Evolutionary conservation across 169 alveolate genomes (phyloP).

Genomic region (Eimeria tenella): DNA sequence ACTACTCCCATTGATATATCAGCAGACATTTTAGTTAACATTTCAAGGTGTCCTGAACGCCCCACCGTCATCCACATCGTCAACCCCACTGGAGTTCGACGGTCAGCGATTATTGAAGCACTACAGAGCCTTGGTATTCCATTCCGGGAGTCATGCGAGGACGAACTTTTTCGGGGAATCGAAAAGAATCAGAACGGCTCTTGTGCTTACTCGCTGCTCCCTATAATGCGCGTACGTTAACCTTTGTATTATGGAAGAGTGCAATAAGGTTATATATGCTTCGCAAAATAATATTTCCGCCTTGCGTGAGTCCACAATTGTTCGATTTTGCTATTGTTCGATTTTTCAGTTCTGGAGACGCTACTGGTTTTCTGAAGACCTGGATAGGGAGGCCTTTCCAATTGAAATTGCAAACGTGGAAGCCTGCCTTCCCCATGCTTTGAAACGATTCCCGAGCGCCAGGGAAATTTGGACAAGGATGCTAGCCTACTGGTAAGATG

Average conservation of each 20-base stretch:
- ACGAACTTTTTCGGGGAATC: slow-evolving; percentile 67
- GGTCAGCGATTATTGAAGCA: slow-evolving; percentile 30
- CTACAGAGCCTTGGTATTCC: not conserved
- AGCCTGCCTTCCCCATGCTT: slow-evolving; percentile 43
- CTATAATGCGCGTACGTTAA: slow-evolving; percentile 63
- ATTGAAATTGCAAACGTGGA: not conserved
- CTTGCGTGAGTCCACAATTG: no score
- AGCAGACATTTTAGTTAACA: slow-evolving; percentile 39
- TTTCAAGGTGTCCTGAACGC: slow-evolving; percentile 26
- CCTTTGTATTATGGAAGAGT: not conserved
- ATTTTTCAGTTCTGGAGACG: slow-evolving; percentile 69
- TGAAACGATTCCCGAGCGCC: slow-evolving; percentile 35
- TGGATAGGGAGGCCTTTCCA: slow-evolving; percentile 69
- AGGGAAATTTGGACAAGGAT: slow-evolving; percentile 66
- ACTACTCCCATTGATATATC: slow-evolving; percentile 69
- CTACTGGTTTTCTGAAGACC: slow-evolving; percentile 73
- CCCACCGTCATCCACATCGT: slow-evolving; percentile 63
- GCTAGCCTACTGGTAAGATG: slow-evolving; percentile 68
- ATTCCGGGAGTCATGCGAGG: slow-evolving; percentile 52
- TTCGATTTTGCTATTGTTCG: not conserved
- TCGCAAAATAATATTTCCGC: no score
- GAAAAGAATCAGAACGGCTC: slow-evolving; percentile 72
- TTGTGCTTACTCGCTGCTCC: slow-evolving; percentile 31
- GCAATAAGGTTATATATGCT: no score
- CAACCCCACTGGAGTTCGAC: slow-evolving; percentile 56